Conservation (phyloP, 1,284 basidiomycete species). For the Grifola frondosa region DNA sequence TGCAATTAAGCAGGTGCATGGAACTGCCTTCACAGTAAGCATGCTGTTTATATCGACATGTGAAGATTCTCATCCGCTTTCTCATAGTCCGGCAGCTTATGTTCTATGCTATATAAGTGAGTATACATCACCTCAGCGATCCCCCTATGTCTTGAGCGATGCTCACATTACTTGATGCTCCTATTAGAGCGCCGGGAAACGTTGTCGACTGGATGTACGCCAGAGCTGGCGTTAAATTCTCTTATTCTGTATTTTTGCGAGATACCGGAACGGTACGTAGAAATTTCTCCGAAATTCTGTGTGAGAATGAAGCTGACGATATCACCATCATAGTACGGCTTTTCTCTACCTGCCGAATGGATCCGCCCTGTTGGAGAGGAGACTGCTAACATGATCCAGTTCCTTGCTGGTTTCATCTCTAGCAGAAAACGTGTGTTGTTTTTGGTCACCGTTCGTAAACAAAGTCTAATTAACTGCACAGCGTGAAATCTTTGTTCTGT, state of each 20-base stretch:
- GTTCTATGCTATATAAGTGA: constrained; percentile 63
- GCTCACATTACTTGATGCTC: not conserved
- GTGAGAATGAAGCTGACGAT: no score
- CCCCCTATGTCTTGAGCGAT: not conserved
- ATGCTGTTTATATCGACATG: not conserved
- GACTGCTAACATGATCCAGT: constrained; percentile 61
- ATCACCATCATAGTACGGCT: constrained; percentile 63
- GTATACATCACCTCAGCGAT: constrained; percentile 16
- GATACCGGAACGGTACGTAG: constrained; percentile 78
- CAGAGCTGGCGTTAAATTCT: constrained; percentile 65
- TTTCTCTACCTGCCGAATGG: constrained; percentile 69
- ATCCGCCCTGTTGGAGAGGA: constrained; percentile 82
- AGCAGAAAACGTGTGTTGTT: constrained; percentile 18
- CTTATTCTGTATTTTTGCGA: constrained; percentile 75
- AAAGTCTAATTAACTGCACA: no score
- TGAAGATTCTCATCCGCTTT: not conserved
- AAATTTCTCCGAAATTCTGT: no score
- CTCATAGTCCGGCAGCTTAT: constrained; percentile 61
- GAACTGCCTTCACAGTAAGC: constrained; percentile 49
- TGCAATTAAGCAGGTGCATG: constrained; percentile 59
- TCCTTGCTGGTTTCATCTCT: constrained; percentile 68
- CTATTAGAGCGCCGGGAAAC: constrained; percentile 63
- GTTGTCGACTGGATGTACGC: constrained; percentile 78
- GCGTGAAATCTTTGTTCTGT: no score
- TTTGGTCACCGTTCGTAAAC: no score